Evolutionary conservation across 129 eudicot genomes (phyloP), one percentile per base, ranked within the genome.

Genomic region (Arctium lappa): DNA sequence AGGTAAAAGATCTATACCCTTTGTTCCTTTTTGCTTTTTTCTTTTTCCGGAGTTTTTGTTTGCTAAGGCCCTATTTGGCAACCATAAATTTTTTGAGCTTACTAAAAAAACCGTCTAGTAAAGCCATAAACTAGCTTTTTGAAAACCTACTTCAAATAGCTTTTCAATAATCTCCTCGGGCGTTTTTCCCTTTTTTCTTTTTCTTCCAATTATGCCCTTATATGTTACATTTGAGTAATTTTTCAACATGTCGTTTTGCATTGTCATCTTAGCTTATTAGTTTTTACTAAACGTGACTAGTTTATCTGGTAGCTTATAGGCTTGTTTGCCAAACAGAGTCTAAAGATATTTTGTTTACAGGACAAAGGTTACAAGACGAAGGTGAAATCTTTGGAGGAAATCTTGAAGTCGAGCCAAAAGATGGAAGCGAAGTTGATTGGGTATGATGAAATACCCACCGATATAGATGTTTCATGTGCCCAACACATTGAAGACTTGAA

Each of bases 341-440:
- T 71, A 22, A n/a, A 0, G 33, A n/a, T 78, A 46, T 53, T 63
- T 15, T 60, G 84, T 88, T 0, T 83, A 77, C 87, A 95, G 99
- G 95, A 84, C 37, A 87, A 90, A 80, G 99, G 98, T 76, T 93
- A 80, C 82, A 92, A 81, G 76, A 50, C 91, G 63, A 91, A 81
- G 88, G 53, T 89, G 72, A 83, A 85, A 89, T 69, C 97, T 38
- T 84, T 96, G 56, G 91, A 90, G 79, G 97, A 96, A 42, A 69
- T 96, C 63, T 86, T 96, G 74, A 88, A 74, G 80, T 63, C 37
- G 42, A 84, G 83, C 78, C 63, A 12, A 18, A 89, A 85, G 82
- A 88, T 46, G 94, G 92, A 89, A 74, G 88, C 98, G 31, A 87
- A 79, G 81, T 75, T 96, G 82, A 90, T 96, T 16, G 99, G 99